A percentile compares a stretch with the other conserved stretches of the same genome.
These are phyloP conservation scores for Fusarium coffeatum DNA, from an alignment of 2,329 filamentous ascomycete species.

Conservation along the genomic window DNA sequence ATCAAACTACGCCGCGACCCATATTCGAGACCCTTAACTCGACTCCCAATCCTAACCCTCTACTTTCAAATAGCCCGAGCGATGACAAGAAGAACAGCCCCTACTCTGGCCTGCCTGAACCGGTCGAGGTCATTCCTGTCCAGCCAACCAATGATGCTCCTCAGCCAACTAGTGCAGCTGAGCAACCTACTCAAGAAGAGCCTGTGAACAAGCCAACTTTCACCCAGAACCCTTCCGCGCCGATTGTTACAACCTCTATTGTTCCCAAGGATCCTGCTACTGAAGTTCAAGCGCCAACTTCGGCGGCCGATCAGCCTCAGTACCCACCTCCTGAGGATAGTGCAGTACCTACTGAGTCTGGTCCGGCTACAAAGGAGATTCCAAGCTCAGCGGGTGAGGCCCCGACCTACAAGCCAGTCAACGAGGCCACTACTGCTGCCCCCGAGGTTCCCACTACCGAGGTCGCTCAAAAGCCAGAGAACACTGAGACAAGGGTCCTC, in stretches of 20 bases:
- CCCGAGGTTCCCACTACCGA: conserved; percentile 10
- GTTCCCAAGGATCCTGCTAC: conserved; percentile 29
- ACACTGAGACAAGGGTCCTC: conserved; percentile 7
- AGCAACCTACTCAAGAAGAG: conserved; percentile 20
- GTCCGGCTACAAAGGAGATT: neutral
- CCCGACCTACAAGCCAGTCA: conserved; percentile 8
- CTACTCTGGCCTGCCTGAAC: conserved; percentile 11
- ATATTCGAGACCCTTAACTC: conserved; percentile 44
- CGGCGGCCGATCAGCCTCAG: conserved; percentile 12
- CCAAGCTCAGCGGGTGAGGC: conserved; percentile 2
- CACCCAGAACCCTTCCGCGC: conserved; percentile 31
- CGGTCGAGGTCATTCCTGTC: conserved; percentile 39
- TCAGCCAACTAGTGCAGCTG: conserved; percentile 13
- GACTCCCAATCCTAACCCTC: conserved; percentile 32
- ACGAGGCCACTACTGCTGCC: conserved; percentile 10
- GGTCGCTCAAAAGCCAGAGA: conserved; percentile 20
- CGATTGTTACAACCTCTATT: conserved; percentile 38
- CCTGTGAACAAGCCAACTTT: conserved; percentile 25
- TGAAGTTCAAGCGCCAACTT: conserved; percentile 1
- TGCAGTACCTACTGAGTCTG: conserved; percentile 2
- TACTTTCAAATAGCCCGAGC: conserved; percentile 20
- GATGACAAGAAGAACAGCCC: conserved; percentile 16
- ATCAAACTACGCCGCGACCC: conserved; percentile 42
- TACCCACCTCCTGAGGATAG: conserved; percentile 6
- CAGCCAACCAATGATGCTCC: conserved; percentile 6